These are phyloP conservation scores for Rosa chinensis DNA, from an alignment of 306 rosid genomes.

Conservation along the genomic window DNA sequence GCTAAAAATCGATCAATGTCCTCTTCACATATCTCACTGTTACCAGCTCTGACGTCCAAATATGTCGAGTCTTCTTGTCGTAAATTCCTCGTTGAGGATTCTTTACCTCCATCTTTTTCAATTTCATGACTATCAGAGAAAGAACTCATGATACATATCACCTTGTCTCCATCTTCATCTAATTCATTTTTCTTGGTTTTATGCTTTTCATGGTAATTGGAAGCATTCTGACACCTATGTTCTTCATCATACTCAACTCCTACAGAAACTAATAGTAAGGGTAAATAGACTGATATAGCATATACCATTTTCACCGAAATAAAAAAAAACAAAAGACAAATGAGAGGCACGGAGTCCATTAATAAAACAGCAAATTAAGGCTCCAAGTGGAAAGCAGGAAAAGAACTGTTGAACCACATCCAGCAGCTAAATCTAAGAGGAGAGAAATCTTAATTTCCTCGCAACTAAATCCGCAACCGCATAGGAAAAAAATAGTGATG, in stretches of 20 bases:
- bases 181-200: not conserved
- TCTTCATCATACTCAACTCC: not conserved
- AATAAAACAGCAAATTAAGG: too few species aligned
- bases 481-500: too few species aligned
- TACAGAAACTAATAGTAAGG: not conserved
- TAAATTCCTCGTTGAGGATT: not conserved
- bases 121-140: not conserved
- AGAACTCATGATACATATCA: not conserved
- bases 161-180: not conserved
- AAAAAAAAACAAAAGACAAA: too few species aligned
- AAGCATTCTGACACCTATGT: too few species aligned
- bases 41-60: not conserved
- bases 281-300: not conserved
- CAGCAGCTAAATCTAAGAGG: too few species aligned
- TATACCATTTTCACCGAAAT: too few species aligned
- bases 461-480: too few species aligned
- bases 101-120: not conserved
- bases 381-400: too few species aligned
- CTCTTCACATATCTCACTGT: not conserved
- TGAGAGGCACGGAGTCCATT: too few species aligned
- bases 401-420: too few species aligned
- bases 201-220: not conserved
- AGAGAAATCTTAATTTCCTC: too few species aligned
- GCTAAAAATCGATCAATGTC: not conserved
- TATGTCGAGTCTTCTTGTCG: not conserved